Evolutionary conservation across 345 rosid genomes (phyloP).

Genomic region (Dovyalis caffra): DNA sequence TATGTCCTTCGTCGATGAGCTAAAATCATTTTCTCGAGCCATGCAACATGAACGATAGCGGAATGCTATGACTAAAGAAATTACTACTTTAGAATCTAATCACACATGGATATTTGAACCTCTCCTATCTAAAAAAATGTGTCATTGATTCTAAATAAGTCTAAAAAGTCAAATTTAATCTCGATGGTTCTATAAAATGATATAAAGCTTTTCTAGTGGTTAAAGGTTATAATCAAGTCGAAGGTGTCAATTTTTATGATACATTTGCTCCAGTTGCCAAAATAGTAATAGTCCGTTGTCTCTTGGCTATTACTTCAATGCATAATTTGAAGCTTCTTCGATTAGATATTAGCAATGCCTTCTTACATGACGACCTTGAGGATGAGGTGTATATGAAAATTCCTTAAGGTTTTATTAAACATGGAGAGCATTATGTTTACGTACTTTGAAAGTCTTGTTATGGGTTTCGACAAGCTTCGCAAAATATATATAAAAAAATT

Average conservation of each 20-base stretch:
- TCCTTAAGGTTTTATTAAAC: neutral
- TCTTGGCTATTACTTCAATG: neutral
- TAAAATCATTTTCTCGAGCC: neutral
- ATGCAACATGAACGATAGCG: neutral
- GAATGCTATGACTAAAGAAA: neutral
- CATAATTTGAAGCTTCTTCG: neutral
- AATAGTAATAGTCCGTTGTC: neutral
- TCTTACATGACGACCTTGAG: neutral
- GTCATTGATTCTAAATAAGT: slow-evolving; percentile 13
- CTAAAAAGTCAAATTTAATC: slow-evolving; percentile 3
- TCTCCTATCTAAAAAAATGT: neutral
- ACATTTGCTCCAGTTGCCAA: too few species aligned
- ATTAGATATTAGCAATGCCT: neutral
- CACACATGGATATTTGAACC: neutral
- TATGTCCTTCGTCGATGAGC: slow-evolving; percentile 3
- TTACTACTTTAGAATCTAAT: neutral
- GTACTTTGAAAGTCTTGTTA: neutral
- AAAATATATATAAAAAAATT: neutral
- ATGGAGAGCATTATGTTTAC: neutral
- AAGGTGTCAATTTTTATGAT: slow-evolving; percentile 9
- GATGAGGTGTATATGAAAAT: slow-evolving; percentile 7
- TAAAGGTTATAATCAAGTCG: slow-evolving; percentile 8
- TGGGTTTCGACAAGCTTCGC: neutral
- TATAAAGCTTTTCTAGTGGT: neutral
- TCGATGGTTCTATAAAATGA: neutral